Conservation (phyloP, 305 asterid genomes). For the Fraxinus nigra region DNA sequence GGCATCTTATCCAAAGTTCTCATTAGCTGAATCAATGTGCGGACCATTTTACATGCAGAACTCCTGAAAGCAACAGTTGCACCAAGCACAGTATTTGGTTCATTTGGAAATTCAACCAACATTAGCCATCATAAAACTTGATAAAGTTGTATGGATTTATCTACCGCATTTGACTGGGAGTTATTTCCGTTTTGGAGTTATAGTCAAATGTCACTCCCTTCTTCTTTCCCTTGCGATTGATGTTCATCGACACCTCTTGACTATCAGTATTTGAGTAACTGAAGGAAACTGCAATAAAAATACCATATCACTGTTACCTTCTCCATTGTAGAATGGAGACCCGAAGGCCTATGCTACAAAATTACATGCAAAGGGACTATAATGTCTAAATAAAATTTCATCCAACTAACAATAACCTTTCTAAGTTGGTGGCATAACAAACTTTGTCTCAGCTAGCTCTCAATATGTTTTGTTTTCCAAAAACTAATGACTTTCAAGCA, state of each 20-base stretch:
- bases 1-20: constrained; percentile 98
- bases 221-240: constrained; percentile 75
- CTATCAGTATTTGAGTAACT: constrained; percentile 71
- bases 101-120: constrained; percentile 15
- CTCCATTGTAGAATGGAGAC: not conserved
- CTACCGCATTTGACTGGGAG: constrained; percentile 91
- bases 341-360: not conserved
- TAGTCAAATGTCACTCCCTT: constrained; percentile 72
- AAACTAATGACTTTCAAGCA: not conserved
- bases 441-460: not conserved
- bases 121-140: constrained; percentile 5
- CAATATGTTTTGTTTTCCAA: not conserved
- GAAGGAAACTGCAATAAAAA: constrained; percentile 72
- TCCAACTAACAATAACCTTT: not conserved
- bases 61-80: constrained; percentile 54
- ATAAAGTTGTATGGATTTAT: constrained; percentile 7
- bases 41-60: constrained; percentile 97
- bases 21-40: constrained; percentile 83
- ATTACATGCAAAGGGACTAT: not conserved
- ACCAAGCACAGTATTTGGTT: constrained; percentile 14
- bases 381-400: not conserved
- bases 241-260: constrained; percentile 88
- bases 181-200: constrained; percentile 65
- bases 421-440: not conserved
- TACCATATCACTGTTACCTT: constrained; percentile 19